Conservation (phyloP, 495 filamentous ascomycete species). For the Amphirosellinia nigrospora region DNA sequence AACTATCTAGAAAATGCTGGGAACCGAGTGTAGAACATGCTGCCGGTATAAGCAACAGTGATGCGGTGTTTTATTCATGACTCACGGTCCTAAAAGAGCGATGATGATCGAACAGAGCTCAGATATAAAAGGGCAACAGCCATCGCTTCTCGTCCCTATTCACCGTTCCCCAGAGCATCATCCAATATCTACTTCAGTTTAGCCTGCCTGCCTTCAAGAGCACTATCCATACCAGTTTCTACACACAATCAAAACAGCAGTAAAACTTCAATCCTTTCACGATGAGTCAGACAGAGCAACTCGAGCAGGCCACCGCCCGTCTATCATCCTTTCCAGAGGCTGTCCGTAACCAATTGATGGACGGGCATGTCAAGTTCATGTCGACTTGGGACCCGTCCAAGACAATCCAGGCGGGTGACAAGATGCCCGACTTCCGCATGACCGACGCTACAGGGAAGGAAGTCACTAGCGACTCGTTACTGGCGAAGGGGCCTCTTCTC, state of each 20-base stretch:
- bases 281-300: slow-evolving; percentile 16
- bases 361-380: slow-evolving; percentile 25
- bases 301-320: neutral
- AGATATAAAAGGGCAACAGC: neutral
- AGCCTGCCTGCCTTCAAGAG: neutral
- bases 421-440: slow-evolving; percentile 41
- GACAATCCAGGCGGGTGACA: slow-evolving; percentile 42
- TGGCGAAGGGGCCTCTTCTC: slow-evolving; percentile 45
- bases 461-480: slow-evolving; percentile 38
- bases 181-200: neutral
- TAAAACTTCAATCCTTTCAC: neutral
- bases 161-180: neutral
- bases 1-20: no score
- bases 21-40: no score
- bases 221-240: neutral
- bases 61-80: no score
- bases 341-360: slow-evolving; percentile 41
- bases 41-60: no score
- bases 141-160: neutral
- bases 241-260: neutral
- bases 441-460: slow-evolving; percentile 38
- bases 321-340: slow-evolving; percentile 5
- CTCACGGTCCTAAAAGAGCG: no score
- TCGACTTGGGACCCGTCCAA: slow-evolving; percentile 32
- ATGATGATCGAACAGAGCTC: no score